Conservation (phyloP, 257 asterid species). For the Salvia miltiorrhiza region DNA sequence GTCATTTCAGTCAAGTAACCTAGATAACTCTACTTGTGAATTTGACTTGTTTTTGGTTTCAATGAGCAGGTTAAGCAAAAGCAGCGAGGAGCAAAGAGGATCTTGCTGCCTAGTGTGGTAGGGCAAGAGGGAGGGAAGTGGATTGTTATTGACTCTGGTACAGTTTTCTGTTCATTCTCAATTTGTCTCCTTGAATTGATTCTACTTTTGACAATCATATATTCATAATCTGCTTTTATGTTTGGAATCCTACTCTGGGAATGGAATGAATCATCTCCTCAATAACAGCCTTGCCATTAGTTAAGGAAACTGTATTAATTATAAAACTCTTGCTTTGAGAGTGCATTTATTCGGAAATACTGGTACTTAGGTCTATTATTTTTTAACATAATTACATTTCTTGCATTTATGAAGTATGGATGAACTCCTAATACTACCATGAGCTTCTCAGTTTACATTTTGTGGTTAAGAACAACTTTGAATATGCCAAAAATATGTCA, state of each 20-base stretch:
- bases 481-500: not conserved
- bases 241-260: too few species aligned
- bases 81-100: slow-evolving; percentile 84
- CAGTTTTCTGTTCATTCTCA: not conserved
- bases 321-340: not conserved
- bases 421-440: not conserved
- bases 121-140: slow-evolving; percentile 94
- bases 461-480: not conserved
- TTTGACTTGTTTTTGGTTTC: slow-evolving; percentile 21
- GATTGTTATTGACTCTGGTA: slow-evolving; percentile 95
- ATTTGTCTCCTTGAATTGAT: not conserved
- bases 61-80: slow-evolving; percentile 80
- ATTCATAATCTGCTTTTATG: too few species aligned
- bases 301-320: slow-evolving; percentile 1
- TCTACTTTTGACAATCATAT: too few species aligned
- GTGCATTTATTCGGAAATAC: not conserved
- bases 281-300: slow-evolving; percentile 1
- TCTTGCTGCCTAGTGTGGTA: slow-evolving; percentile 83
- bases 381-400: not conserved
- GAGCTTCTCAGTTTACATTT: not conserved
- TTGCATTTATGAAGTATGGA: not conserved
- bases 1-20: not conserved
- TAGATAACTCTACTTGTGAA: not conserved
- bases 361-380: not conserved
- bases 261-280: too few species aligned